Conservation (phyloP, 305 asterid genomes). For the Fraxinus dipetala region DNA sequence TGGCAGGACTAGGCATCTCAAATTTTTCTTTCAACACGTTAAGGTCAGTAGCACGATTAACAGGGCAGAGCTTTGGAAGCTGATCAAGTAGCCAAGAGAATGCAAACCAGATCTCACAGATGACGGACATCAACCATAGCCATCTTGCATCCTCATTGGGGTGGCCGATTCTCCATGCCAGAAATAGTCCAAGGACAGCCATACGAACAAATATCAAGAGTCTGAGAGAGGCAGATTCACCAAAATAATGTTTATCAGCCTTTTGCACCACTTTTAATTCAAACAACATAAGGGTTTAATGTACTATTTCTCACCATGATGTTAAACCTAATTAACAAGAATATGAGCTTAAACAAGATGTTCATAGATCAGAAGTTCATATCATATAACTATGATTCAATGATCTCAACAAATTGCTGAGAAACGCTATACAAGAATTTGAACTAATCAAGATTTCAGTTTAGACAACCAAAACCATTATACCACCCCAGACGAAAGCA, state of each 20-base stretch:
- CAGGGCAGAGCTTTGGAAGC: conserved; percentile 29
- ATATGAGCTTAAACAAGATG: not conserved
- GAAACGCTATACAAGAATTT: not conserved
- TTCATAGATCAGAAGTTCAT: not conserved
- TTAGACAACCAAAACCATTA: not conserved
- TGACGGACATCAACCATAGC: conserved; percentile 30
- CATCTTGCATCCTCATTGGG: conserved; percentile 31
- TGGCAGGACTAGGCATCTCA: conserved; percentile 23
- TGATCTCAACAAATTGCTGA: not conserved
- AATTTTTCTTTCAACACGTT: conserved; percentile 27
- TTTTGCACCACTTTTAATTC: not conserved
- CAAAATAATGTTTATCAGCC: conserved; percentile 16
- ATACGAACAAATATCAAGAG: conserved; percentile 28
- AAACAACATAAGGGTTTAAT: not conserved
- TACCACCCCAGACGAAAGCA: not conserved
- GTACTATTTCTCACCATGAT: not conserved
- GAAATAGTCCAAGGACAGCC: conserved; percentile 25
- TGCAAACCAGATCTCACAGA: conserved; percentile 34
- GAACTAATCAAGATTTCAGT: not conserved
- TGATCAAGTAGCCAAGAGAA: conserved; percentile 32
- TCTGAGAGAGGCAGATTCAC: conserved; percentile 5
- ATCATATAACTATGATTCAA: not conserved
- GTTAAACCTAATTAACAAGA: not conserved
- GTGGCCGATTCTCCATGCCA: conserved; percentile 22
- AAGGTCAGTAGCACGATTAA: conserved; percentile 31